Percentiles rank a stretch among this genome's conserved stretches.
Conservation (phyloP, 805 yeast genomes). For the Ogataea paraovalis region DNA sequence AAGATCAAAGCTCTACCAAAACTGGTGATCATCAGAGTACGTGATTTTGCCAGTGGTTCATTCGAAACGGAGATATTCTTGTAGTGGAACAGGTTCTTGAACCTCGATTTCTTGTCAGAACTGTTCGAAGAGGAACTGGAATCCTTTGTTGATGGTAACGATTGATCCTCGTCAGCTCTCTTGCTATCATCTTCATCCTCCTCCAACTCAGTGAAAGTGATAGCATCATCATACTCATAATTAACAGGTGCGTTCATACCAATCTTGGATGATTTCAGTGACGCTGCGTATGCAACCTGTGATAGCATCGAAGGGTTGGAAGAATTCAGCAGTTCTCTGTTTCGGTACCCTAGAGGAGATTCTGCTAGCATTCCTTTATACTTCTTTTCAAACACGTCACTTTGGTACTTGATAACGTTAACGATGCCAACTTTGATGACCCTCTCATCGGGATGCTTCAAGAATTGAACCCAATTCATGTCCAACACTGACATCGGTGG, state of each 20-base stretch:
- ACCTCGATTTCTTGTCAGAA: constrained; percentile 19
- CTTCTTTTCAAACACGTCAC: constrained; percentile 52
- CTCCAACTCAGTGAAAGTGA: constrained; percentile 21
- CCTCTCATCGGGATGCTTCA: constrained; percentile 56
- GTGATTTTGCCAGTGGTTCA: constrained; percentile 33
- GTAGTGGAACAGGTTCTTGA: constrained; percentile 29
- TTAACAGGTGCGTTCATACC: constrained; percentile 3
- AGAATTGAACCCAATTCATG: constrained; percentile 52
- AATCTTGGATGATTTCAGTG: background rate
- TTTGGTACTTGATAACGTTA: constrained; percentile 39
- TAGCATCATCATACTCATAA: constrained; percentile 25
- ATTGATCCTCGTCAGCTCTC: constrained; percentile 9
- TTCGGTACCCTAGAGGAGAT: constrained; percentile 51
- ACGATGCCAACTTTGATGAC: constrained; percentile 55
- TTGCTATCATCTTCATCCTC: constrained; percentile 17
- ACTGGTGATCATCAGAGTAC: constrained; percentile 56
- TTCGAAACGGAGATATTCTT: constrained; percentile 2
- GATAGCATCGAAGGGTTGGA: constrained; percentile 18
- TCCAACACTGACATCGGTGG: constrained; percentile 52
- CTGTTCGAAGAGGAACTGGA: background rate
- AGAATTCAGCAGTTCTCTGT: constrained; percentile 30
- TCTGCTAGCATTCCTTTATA: constrained; percentile 55
- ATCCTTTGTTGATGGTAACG: constrained; percentile 4
- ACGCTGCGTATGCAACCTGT: constrained; percentile 7
- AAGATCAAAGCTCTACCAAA: constrained; percentile 62